phyloP scores from a whole-genome alignment of 306 rosid genomes.

The Gastrolobium bilobum region DNA sequence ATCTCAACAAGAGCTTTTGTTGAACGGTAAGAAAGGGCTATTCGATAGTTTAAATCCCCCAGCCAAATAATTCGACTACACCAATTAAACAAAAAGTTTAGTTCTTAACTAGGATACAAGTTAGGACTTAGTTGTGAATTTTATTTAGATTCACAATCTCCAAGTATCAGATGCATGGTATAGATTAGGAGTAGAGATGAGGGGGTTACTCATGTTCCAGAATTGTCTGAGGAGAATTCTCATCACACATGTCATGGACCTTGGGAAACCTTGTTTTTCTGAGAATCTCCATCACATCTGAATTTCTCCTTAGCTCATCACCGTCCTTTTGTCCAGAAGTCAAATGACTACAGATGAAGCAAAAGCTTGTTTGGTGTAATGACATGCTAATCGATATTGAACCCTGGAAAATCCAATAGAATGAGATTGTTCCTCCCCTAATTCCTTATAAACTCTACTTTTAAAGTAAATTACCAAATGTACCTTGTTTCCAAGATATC shows the following conservation, averaged over 20 bases:
- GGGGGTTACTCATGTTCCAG: conserved; percentile 79
- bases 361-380: conserved; percentile 90
- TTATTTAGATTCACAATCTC: conserved; percentile 15
- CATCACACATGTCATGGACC: conserved; percentile 66
- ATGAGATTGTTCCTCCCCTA: conserved; percentile 46
- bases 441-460: conserved; percentile 27
- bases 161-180: conserved; percentile 26
- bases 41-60: conserved; percentile 92
- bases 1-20: conserved; percentile 88
- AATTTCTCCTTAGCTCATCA: conserved; percentile 87
- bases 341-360: conserved; percentile 95
- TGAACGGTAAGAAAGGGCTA: conserved; percentile 78
- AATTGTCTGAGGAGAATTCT: conserved; percentile 78
- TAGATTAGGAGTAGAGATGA: conserved; percentile 15
- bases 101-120: not conserved
- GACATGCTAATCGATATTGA: conserved; percentile 94
- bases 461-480: conserved; percentile 31
- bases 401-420: conserved; percentile 74
- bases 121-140: not conserved
- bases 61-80: conserved; percentile 89
- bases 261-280: conserved; percentile 84
- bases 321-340: conserved; percentile 96
- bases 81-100: conserved; percentile 40
- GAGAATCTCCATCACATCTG: conserved; percentile 88
- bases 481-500: conserved; percentile 96